Conservation (phyloP, 495 filamentous ascomycete species). For the Penicillium soppii region DNA sequence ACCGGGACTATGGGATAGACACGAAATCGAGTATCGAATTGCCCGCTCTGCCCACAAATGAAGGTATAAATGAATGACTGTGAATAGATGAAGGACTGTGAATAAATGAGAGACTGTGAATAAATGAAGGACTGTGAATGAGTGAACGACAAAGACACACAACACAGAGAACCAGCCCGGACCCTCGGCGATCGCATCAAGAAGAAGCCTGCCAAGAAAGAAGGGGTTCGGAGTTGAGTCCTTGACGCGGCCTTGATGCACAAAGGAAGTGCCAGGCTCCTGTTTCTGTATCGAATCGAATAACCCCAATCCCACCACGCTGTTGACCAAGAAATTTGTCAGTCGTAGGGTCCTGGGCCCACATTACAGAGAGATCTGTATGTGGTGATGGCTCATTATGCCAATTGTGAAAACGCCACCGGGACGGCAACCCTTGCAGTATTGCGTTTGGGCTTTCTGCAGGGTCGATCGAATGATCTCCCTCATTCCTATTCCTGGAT, state of each 20-base stretch:
- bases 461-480: slow-evolving; percentile 1
- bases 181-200: background rate
- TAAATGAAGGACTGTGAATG: slow-evolving; percentile 1
- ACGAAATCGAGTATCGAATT: background rate
- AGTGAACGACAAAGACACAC: background rate
- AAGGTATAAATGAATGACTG: slow-evolving; percentile 1
- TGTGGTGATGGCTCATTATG: background rate
- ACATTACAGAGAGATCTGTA: background rate
- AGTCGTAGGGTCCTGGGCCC: background rate
- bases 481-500: background rate
- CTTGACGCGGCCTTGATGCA: background rate
- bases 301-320: background rate
- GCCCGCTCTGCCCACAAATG: background rate
- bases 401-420: background rate
- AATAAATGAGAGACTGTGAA: slow-evolving; percentile 1
- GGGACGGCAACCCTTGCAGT: background rate
- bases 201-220: slow-evolving; percentile 22
- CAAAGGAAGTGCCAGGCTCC: slow-evolving; percentile 1
- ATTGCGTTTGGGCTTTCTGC: background rate
- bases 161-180: background rate
- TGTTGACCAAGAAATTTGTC: background rate
- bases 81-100: background rate
- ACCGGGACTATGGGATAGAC: background rate
- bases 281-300: background rate
- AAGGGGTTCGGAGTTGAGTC: slow-evolving; percentile 12